A percentile compares a stretch with the other conserved stretches of the same genome.
Evolutionary conservation across 331 rosid genomes (phyloP).

Genomic region (Acacia pycnantha): DNA sequence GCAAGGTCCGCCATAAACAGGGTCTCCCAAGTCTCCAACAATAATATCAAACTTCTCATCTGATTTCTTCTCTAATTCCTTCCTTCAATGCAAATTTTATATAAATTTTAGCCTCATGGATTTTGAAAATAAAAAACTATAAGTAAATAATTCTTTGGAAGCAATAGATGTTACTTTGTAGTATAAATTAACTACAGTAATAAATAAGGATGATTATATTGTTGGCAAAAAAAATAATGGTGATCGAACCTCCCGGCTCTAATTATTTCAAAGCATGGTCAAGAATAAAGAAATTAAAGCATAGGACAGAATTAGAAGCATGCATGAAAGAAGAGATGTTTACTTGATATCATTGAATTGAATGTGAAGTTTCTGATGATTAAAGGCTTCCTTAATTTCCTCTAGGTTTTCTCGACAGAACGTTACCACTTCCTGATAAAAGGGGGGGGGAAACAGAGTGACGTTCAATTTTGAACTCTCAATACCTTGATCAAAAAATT

Average conservation of each 20-base stretch:
- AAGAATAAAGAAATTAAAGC: background rate
- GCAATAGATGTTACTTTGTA: background rate
- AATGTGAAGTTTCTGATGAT: constrained; percentile 29
- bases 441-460: background rate
- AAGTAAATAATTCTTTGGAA: background rate
- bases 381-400: constrained; percentile 56
- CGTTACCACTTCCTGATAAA: constrained; percentile 80
- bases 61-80: constrained; percentile 59
- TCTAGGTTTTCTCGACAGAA: constrained; percentile 70
- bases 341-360: constrained; percentile 93
- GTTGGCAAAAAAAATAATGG: background rate
- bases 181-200: background rate
- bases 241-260: background rate
- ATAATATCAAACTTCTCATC: constrained; percentile 70
- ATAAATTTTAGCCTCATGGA: background rate
- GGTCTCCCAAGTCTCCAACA: constrained; percentile 92
- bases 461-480: background rate
- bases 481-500: background rate
- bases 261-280: background rate
- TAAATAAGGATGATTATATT: background rate
- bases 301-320: background rate
- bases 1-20: constrained; percentile 95
- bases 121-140: background rate
- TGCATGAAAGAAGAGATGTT: background rate
- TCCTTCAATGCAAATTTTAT: constrained; percentile 39